Conservation (phyloP, 2,329 filamentous ascomycete genomes). For the Microcyclosporella mali region DNA sequence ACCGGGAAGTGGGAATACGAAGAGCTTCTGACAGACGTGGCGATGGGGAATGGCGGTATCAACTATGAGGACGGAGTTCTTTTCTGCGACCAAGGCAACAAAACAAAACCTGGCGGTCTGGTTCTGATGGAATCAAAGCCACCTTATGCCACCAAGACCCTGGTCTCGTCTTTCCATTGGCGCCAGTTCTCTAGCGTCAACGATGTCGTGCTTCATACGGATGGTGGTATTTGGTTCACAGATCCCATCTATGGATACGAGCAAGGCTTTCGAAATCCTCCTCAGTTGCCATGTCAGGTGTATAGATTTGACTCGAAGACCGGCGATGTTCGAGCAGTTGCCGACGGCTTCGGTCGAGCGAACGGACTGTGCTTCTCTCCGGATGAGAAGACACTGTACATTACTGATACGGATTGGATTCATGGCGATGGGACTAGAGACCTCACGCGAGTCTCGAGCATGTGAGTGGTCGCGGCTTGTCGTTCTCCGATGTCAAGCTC, state of each 20-base stretch:
- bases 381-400: conserved; percentile 47
- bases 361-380: conserved; percentile 56
- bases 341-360: conserved; percentile 51
- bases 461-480: conserved; percentile 35
- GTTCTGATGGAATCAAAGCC: conserved; percentile 19
- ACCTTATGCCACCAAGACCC: conserved; percentile 22
- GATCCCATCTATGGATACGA: conserved; percentile 55
- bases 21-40: conserved; percentile 30
- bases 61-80: conserved; percentile 38
- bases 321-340: conserved; percentile 49
- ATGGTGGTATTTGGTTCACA: conserved; percentile 59
- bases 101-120: conserved; percentile 18
- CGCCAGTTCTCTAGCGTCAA: conserved; percentile 57
- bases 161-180: conserved; percentile 56
- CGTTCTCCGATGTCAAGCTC: background rate
- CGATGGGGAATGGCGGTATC: conserved; percentile 47
- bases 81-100: conserved; percentile 29
- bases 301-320: conserved; percentile 45
- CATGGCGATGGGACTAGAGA: conserved; percentile 40
- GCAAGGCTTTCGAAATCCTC: conserved; percentile 52
- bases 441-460: conserved; percentile 39
- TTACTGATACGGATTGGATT: conserved; percentile 52
- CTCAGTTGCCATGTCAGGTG: conserved; percentile 52
- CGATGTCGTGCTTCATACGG: conserved; percentile 49
- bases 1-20: conserved; percentile 40